Evolutionary conservation across 75 land plant genomes (phyloP).

Genomic region (Cunninghamia lanceolata): DNA sequence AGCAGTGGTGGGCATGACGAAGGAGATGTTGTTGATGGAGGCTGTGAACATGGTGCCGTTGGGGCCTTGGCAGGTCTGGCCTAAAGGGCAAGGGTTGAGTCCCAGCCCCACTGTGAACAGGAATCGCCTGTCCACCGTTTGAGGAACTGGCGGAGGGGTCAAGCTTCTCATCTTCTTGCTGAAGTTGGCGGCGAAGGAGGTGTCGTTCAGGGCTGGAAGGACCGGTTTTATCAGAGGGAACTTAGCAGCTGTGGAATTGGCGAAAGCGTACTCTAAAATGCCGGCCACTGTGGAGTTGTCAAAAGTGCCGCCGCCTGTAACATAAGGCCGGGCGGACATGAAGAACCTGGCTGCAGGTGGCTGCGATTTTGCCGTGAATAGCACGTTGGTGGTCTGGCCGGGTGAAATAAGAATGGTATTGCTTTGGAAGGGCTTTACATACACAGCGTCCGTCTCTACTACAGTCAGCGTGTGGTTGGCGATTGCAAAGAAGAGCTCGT

Average conservation of each 20-base stretch:
- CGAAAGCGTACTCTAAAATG: conserved; percentile 25
- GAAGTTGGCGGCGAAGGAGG: conserved; percentile 35
- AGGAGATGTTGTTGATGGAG: conserved; percentile 57
- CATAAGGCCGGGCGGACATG: conserved; percentile 44
- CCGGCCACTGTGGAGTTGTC: conserved; percentile 44
- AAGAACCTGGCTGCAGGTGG: conserved; percentile 20
- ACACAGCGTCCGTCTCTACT: conserved; percentile 41
- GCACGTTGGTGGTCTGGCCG: conserved; percentile 69
- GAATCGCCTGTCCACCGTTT: conserved; percentile 44
- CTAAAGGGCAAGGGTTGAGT: conserved; percentile 30
- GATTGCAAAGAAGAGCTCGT: conserved; percentile 53
- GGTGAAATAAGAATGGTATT: conserved; percentile 48
- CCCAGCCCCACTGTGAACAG: conserved; percentile 66
- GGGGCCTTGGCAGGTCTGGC: conserved; percentile 35
- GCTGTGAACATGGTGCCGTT: conserved; percentile 44
- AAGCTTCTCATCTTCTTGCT: conserved; percentile 37
- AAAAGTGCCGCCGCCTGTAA: conserved; percentile 32
- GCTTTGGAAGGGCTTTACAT: conserved; percentile 56
- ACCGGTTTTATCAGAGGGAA: conserved; percentile 5
- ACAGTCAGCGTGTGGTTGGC: conserved; percentile 40
- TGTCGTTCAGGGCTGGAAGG: conserved; percentile 57
- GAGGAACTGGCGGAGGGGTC: conserved; percentile 46
- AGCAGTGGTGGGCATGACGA: conserved; percentile 36
- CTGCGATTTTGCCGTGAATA: conserved; percentile 31
- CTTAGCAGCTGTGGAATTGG: conserved; percentile 2